phyloP scores from a whole-genome alignment of 2,329 filamentous ascomycete species.

The Diaporthe sp. region DNA sequence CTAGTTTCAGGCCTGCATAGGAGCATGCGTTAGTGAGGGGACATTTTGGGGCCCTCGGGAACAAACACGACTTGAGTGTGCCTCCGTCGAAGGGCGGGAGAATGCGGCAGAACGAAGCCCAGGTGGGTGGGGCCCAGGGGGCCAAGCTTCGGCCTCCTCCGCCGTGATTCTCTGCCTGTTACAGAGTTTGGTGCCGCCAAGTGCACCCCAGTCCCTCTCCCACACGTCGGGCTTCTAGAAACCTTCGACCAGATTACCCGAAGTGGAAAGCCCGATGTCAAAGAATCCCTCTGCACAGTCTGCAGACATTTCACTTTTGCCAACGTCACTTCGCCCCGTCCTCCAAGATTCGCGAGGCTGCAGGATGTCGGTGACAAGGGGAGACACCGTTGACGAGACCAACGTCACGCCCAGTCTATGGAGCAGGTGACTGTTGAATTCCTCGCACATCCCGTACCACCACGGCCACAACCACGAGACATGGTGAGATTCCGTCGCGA shows the following conservation, averaged over 20 bases:
- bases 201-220: neutral
- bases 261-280: constrained; percentile 30
- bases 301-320: constrained; percentile 3
- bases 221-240: constrained; percentile 39
- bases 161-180: constrained; percentile 36
- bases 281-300: neutral
- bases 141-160: constrained; percentile 36
- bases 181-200: constrained; percentile 20
- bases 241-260: constrained; percentile 34
- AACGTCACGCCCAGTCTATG: neutral
- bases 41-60: constrained; percentile 3
- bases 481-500: constrained; percentile 19
- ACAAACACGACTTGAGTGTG: constrained; percentile 6
- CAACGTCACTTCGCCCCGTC: constrained; percentile 24
- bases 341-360: constrained; percentile 25
- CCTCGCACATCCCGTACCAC: constrained; percentile 22
- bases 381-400: neutral
- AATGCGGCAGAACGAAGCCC: constrained; percentile 37
- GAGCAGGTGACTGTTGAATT: constrained; percentile 1
- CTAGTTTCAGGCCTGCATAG: constrained; percentile 34
- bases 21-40: constrained; percentile 36
- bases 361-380: constrained; percentile 15
- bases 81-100: constrained; percentile 40
- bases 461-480: constrained; percentile 14
- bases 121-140: constrained; percentile 22